Evolutionary conservation across 1,284 basidiomycete species (phyloP), one percentile per base, ranked within the genome.

Genomic region (Tylopilus sp.): DNA sequence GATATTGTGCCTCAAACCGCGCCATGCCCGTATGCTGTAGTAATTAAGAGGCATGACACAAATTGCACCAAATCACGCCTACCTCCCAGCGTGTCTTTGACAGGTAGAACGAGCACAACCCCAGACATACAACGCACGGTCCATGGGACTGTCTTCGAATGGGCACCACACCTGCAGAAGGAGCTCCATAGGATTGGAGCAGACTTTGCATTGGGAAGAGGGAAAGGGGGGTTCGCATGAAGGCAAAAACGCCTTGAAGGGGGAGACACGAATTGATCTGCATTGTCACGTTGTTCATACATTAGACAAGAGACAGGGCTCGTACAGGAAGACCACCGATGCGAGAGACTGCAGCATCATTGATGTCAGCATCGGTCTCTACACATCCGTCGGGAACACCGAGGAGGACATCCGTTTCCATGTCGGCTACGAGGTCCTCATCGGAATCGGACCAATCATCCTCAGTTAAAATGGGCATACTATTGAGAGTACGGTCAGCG

Each of bases 321-420:
- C 87, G 78, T 84, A 91, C 88, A 78, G 88, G 88, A 73, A 77
- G 78, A 64, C 88, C 88, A 65, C 88, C 89, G 58, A 91, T 83
- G 69, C 89, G 83, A 67, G 89, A 91, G 58, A 91, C 86, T 51
- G 83, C 82, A 44, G 80, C 83, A 68, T 91, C 88, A 55, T 66
- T 67, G 55, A 84, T 64, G 64, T 90, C 86, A 39, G 71, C 61
- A 50, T 73, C 59, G 48, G 71, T 71, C 53, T 79, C 73, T 51
- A 91, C 71, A 46, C 68, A 58, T 51, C 87, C 88, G 62, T 91
- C 88, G 12, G 89, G 85, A 18, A 91, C 65, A 60, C 88, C 88
- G 46, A 91, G 73, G 46, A 88, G 71, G 46, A 90, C 85, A 35
- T 80, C 73, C 11, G 88, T 88, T 69, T 87, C 83, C 57, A 79